Base-by-base conservation (phyloP, 1,284 basidiomycete species). In the Microbotryum intermedium region DNA sequence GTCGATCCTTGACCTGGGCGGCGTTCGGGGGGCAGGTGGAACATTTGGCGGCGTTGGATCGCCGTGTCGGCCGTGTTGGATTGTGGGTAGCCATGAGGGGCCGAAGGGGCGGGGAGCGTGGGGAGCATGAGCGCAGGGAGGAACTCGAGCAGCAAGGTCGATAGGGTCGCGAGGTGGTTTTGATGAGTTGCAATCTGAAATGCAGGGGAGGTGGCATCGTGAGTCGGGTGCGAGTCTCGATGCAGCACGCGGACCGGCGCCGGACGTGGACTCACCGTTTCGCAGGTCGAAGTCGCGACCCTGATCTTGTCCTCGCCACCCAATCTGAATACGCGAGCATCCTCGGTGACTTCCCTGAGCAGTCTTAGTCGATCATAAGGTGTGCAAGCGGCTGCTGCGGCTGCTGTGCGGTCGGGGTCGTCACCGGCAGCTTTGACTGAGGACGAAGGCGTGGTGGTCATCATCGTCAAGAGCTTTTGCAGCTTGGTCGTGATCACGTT, bases 271-370 rank as follows among this genome's bases (percentile, higher is more conserved):
- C 55, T 69, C 66, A 82, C 81, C 18, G 79, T 88, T 77, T 99
- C 94, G 57, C 91, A 90, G 11, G 93, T 93, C 69, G 88, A 88
- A 68, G 87, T 90, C 11, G 92, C 92, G 60, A 97, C 92, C 71
- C 93, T 84, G 74, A 98, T 97, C 81, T 98, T 98, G 83, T 99
- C 94, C 75, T 98, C 95, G 49, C 89, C 90, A 45, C 95, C 95
- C 61, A 93, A 83, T 75, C 92, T 92, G 77, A 97, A 89, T 52
- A 88, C 82, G 46, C 82, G 79, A 0, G 92, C 90, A 75, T 97
- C 93, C 64, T 97, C 92, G 11, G 92, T 90, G 70, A 97, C 91
- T 74, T 95, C 90, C 62, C 85, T 83, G 62, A 99, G 83, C 30
- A 93, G 83, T 77, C 85, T 83, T 55, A 97, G 84, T 45, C 92